Conservation (phyloP, 2,329 filamentous ascomycete species). For the Aspergillus thermomutatus region DNA sequence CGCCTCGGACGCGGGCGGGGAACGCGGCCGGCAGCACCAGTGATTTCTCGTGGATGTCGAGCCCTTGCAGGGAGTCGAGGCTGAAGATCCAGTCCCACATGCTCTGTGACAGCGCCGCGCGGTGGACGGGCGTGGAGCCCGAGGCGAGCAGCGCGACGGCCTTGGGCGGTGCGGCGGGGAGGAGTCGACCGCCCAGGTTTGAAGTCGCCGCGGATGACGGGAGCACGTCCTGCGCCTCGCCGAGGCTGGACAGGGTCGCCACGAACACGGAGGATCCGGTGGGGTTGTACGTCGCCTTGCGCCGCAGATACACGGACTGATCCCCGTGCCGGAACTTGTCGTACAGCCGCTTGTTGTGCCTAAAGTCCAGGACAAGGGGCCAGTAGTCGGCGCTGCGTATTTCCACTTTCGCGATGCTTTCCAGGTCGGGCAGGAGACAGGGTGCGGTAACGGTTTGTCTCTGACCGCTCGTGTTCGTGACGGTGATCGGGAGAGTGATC, state of each 20-base stretch:
- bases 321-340: slow-evolving; percentile 60
- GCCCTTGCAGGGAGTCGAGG: slow-evolving; percentile 51
- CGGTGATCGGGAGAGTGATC: slow-evolving; percentile 67
- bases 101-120: slow-evolving; percentile 33
- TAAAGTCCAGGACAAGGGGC: slow-evolving; percentile 76
- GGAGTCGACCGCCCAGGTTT: slow-evolving; percentile 23
- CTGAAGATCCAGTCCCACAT: slow-evolving; percentile 74
- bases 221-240: slow-evolving; percentile 52
- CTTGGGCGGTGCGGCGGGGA: slow-evolving; percentile 21
- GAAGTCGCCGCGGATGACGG: slow-evolving; percentile 25
- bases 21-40: slow-evolving; percentile 54
- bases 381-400: slow-evolving; percentile 63
- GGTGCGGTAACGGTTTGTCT: slow-evolving; percentile 46
- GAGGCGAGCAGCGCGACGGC: slow-evolving; percentile 20
- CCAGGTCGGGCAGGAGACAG: slow-evolving; percentile 52
- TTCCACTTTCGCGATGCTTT: slow-evolving; percentile 36
- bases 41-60: slow-evolving; percentile 65
- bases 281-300: slow-evolving; percentile 64
- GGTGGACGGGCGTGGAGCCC: slow-evolving; percentile 19
- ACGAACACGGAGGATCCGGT: slow-evolving; percentile 62
- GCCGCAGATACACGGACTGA: slow-evolving; percentile 71
- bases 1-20: slow-evolving; percentile 24
- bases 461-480: slow-evolving; percentile 54
- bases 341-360: slow-evolving; percentile 58
- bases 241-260: slow-evolving; percentile 71